phyloP scores from a whole-genome alignment of 805 yeast genomes.

The Kodamaea lidongshanica region DNA sequence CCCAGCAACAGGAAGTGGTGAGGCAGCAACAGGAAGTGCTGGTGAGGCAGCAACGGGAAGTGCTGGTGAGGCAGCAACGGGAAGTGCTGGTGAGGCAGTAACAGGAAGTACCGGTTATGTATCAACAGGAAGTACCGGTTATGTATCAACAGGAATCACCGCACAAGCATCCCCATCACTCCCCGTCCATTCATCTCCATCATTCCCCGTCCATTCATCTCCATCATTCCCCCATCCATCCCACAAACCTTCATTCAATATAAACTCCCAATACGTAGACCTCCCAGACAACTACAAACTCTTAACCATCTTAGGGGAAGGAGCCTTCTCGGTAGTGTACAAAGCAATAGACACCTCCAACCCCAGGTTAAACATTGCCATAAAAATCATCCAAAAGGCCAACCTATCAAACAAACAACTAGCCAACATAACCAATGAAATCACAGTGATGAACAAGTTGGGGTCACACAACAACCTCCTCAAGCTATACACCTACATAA shows the following conservation, averaged over 20 bases:
- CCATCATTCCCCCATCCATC: not conserved
- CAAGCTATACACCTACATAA: slow-evolving; percentile 47
- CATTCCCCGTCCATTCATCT: not conserved
- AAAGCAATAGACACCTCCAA: slow-evolving; percentile 50
- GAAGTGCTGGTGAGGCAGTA: no score
- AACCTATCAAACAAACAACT: slow-evolving; percentile 47
- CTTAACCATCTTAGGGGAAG: slow-evolving; percentile 55
- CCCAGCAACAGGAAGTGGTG: no score
- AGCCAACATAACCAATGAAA: slow-evolving; percentile 61
- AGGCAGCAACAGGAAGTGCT: no score
- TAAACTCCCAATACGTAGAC: slow-evolving; percentile 13
- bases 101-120: no score
- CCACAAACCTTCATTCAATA: slow-evolving; percentile 6
- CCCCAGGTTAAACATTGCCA: slow-evolving; percentile 50
- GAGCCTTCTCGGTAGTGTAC: slow-evolving; percentile 86
- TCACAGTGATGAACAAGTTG: slow-evolving; percentile 62
- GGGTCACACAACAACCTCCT: slow-evolving; percentile 51
- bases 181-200: no score
- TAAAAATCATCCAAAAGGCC: slow-evolving; percentile 65
- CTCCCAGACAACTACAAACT: slow-evolving; percentile 28
- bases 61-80: no score
- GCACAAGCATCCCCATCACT: no score
- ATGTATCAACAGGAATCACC: no score
- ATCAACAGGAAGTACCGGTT: no score
- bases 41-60: no score